A percentile compares a stretch with the other conserved stretches of the same genome.
phyloP scores from a whole-genome alignment of 1,284 basidiomycete genomes.

The Phylloboletellus chloephorus region DNA sequence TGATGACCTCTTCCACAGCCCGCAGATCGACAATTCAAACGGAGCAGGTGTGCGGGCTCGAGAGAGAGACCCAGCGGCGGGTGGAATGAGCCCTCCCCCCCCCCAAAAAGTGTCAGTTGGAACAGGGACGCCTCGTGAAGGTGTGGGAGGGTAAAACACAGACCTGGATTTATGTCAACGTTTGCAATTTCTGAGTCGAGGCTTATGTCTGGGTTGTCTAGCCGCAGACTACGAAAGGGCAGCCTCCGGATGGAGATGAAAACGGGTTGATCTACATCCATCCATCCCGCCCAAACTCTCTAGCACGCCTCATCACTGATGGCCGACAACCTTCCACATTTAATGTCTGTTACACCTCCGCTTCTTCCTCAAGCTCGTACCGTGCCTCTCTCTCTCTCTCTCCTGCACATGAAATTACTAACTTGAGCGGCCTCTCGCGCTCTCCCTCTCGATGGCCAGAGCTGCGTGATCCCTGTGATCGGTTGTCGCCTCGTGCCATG shows the following conservation, averaged over 20 bases:
- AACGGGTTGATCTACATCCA: constrained; percentile 21
- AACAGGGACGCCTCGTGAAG: constrained; percentile 22
- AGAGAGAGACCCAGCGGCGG: no score
- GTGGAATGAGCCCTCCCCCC: no score
- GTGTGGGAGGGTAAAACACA: constrained; percentile 12
- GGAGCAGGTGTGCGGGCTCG: constrained; percentile 4
- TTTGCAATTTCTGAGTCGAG: constrained; percentile 13
- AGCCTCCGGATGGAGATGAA: constrained; percentile 1
- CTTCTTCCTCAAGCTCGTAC: not conserved
- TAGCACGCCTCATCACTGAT: constrained; percentile 14
- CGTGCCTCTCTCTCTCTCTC: constrained; percentile 3
- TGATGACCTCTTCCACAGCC: constrained; percentile 7
- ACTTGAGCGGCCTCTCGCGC: constrained; percentile 5
- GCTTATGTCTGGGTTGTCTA: constrained; percentile 7
- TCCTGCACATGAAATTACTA: constrained; percentile 18
- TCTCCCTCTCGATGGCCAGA: constrained; percentile 7
- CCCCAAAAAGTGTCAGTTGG: constrained; percentile 33
- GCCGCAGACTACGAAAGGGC: not conserved
- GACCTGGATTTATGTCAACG: constrained; percentile 30
- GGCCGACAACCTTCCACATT: constrained; percentile 9
- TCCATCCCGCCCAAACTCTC: constrained; percentile 11
- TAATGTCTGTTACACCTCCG: constrained; percentile 6
- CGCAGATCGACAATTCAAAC: constrained; percentile 22
- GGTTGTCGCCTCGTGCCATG: constrained; percentile 27
- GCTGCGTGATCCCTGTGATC: constrained; percentile 20